Evolutionary conservation across 75 land plant species (phyloP), one percentile per base, ranked within the genome.

Genomic region (Isoetes taiwanensis): DNA sequence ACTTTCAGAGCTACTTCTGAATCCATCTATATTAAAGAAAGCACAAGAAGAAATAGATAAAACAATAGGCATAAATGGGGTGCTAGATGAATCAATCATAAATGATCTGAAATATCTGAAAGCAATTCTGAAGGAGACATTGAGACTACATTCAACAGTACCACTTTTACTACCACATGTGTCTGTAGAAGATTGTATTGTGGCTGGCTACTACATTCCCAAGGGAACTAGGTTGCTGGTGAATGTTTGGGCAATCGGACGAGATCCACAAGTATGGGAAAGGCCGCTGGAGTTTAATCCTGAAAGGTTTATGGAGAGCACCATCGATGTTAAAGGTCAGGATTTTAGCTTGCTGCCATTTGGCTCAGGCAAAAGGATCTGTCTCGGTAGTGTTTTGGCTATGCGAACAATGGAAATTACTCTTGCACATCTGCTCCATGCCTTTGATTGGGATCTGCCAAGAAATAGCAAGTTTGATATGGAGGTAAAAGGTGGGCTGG

Each of bases 201-300:
- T 46, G 8, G 50, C 21, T 6, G n/a, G 50, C 50, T 46, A 46
- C 50, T 19, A 46, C 19, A 46, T 46, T n/a, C 50, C 50, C 50
- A 46, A 46, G 16, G n/a, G n/a, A n/a, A n/a, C n/a, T n/a, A n/a
- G n/a, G n/a, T n/a, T n/a, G n/a, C n/a, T n/a, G n/a, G 16, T 46
- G 8, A 46, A 46, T n/a, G 50, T 46, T 19, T 46, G 23, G 8
- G 50, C 50, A n/a, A 46, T 46, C 19, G 50, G 50, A n/a, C 50
- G 50, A 46, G 50, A 46, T n/a, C 50, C 50, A 5, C 6, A 6
- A 4, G 50, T 46, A 4, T 46, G 50, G 50, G 23, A 46, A 23
- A 16, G 50, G 23, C 21, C 50, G n/a, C 25, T 23, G 50, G n/a
- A 19, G 16, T 46, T 46, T 46, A 16, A 23, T n/a, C 50, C 50